Evolutionary conservation across 495 filamentous ascomycete genomes (phyloP), one percentile per base, ranked within the genome.

Genomic region (Penicillium soppii): DNA sequence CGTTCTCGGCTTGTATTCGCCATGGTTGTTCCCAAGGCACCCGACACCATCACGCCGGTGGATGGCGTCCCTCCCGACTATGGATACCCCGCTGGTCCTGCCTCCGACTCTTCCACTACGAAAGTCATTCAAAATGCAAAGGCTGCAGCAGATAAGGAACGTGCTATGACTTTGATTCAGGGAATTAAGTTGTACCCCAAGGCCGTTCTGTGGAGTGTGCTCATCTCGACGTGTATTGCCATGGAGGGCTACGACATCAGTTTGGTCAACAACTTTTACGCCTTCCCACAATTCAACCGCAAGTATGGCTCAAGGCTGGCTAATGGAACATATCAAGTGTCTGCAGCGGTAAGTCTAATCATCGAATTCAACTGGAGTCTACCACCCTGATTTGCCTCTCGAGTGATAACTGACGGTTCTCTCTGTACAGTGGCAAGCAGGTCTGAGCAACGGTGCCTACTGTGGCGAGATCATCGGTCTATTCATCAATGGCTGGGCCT

Each of bases 401-500:
- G 42, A 30, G 45, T 7, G 22, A 35, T 50, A 43, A 47, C 41
- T 57, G 25, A 59, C 23, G 37, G 20, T 27, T 45, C 29, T 13
- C 37, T 32, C 12, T 54, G 12, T 50, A 10, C 62, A 82, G 50
- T 92, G 89, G 89, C 87, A 91, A 71, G 72, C 88, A 7, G 88
- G 86, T 48, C 70, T 92, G 30, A 87, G 83, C 52, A 91, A 91
- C 60, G 88, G 77, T 47, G 78, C 74, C 7, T 69, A 72, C 27
- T 73, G 77, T 51, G 88, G 88, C 17, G 87, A 90, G 68, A 83
- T 91, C 35, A 83, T 92, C 54, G 88, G 88, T 50, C 73, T 92
- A 4, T 69, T 89, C 46, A 80, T 90, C 66, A 91, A 90, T 60
- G 88, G 88, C 45, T 87, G 72, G 70, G 81, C 87, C 17, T 89